Percentiles rank a stretch among this genome's conserved stretches.
Conservation (phyloP, 306 rosid genomes). For the Cucumis cinereus region DNA sequence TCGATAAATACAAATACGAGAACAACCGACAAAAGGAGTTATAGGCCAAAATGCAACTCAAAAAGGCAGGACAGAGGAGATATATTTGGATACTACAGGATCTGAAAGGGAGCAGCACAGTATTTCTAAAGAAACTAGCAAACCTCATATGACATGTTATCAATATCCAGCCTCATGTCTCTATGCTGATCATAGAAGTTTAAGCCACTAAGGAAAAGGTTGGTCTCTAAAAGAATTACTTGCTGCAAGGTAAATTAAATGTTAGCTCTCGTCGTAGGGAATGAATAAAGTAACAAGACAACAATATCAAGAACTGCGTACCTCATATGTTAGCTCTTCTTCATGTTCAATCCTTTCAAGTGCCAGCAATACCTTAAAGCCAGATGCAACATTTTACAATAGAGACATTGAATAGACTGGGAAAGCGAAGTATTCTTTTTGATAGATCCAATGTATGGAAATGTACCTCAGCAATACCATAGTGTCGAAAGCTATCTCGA, state of each 20-base stretch:
- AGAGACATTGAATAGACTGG: neutral
- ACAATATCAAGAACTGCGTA: slow-evolving; percentile 13
- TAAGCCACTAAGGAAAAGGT: slow-evolving; percentile 64
- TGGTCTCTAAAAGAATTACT: slow-evolving; percentile 77
- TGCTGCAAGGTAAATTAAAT: slow-evolving; percentile 44
- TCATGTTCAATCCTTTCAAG: slow-evolving; percentile 94
- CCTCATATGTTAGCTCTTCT: slow-evolving; percentile 93
- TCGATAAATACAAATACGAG: neutral
- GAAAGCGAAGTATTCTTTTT: neutral
- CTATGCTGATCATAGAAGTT: slow-evolving; percentile 86
- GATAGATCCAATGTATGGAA: neutral
- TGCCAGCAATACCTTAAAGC: slow-evolving; percentile 62
- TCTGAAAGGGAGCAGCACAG: neutral
- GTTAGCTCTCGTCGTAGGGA: neutral
- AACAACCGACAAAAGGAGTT: neutral
- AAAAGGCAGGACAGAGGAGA: neutral
- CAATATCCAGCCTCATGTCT: slow-evolving; percentile 97
- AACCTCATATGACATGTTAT: slow-evolving; percentile 99
- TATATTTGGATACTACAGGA: neutral
- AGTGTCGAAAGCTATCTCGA: slow-evolving; percentile 46
- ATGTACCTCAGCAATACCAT: slow-evolving; percentile 83
- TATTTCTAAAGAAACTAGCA: slow-evolving; percentile 8
- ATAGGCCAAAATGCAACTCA: neutral
- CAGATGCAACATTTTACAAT: neutral
- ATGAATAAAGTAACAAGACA: neutral